A percentile compares a stretch with the other conserved stretches of the same genome.
phyloP scores from a whole-genome alignment of 768 basidiomycete species.

The Suillus clintonianus region DNA sequence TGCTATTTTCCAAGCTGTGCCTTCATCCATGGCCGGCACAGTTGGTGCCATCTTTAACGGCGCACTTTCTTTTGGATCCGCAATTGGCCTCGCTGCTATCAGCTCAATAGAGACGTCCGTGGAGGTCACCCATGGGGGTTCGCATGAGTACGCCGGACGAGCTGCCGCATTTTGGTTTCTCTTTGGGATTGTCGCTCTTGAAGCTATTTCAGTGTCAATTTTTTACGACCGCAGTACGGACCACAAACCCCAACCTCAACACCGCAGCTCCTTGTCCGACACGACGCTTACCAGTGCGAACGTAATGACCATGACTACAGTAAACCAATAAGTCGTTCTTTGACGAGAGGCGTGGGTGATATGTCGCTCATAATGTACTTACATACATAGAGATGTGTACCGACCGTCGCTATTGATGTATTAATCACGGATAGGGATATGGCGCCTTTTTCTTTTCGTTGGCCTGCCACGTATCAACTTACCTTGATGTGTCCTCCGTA shows the following conservation, averaged over 20 bases:
- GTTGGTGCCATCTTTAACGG: conserved; percentile 58
- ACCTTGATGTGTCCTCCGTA: background rate
- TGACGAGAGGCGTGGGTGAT: no score
- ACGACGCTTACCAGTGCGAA: no score
- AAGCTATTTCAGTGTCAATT: conserved; percentile 30
- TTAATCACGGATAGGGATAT: background rate
- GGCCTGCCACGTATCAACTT: background rate
- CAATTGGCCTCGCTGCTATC: conserved; percentile 50
- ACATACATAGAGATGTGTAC: no score
- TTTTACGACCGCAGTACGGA: conserved; percentile 34
- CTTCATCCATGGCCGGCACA: conserved; percentile 49
- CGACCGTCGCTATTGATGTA: background rate
- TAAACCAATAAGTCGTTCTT: no score
- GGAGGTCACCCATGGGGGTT: conserved; percentile 33
- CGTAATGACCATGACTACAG: no score
- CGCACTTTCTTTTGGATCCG: conserved; percentile 52
- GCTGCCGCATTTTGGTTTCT: conserved; percentile 48
- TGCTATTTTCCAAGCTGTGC: conserved; percentile 49
- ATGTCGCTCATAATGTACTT: no score
- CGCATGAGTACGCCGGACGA: conserved; percentile 38
- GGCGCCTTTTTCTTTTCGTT: background rate
- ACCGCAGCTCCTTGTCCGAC: background rate
- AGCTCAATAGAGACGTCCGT: conserved; percentile 50
- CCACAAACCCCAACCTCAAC: background rate
- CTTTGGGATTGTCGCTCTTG: conserved; percentile 36